phyloP scores from a whole-genome alignment of 306 rosid genomes.

The Ochetophila trinervis region DNA sequence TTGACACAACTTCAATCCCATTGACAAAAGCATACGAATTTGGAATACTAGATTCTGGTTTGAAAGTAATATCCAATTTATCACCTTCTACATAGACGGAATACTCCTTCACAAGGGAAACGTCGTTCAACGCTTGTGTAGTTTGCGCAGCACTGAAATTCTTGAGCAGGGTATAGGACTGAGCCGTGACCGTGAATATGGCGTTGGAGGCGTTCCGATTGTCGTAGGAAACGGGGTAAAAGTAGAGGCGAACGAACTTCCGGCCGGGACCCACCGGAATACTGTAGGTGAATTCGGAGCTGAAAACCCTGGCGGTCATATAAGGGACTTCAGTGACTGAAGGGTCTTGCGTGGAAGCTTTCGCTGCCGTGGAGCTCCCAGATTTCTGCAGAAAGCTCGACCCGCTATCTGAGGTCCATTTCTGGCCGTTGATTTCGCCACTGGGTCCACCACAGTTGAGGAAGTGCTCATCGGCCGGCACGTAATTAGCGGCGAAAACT shows the following conservation, averaged over 20 bases:
- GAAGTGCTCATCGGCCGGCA: conserved; percentile 60
- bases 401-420: conserved; percentile 67
- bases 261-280: conserved; percentile 77
- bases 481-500: conserved; percentile 45
- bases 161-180: conserved; percentile 56
- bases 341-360: conserved; percentile 66
- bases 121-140: conserved; percentile 55
- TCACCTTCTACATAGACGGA: conserved; percentile 55
- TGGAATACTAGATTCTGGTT: conserved; percentile 52
- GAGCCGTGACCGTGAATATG: conserved; percentile 46
- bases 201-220: conserved; percentile 54
- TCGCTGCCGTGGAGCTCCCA: conserved; percentile 31
- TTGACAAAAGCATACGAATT: conserved; percentile 80
- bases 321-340: conserved; percentile 59
- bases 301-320: conserved; percentile 69
- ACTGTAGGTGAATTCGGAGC: conserved; percentile 50
- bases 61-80: conserved; percentile 57
- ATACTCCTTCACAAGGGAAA: conserved; percentile 56
- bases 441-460: conserved; percentile 76
- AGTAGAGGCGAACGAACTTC: conserved; percentile 68
- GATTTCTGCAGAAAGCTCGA: conserved; percentile 45
- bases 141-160: conserved; percentile 76
- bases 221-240: conserved; percentile 65
- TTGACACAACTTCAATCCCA: conserved; percentile 87
- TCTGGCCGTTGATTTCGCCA: conserved; percentile 46